These are phyloP conservation scores for Alternaria sp. DNA, from an alignment of 2,329 filamentous ascomycete genomes.

Conservation along the genomic window DNA sequence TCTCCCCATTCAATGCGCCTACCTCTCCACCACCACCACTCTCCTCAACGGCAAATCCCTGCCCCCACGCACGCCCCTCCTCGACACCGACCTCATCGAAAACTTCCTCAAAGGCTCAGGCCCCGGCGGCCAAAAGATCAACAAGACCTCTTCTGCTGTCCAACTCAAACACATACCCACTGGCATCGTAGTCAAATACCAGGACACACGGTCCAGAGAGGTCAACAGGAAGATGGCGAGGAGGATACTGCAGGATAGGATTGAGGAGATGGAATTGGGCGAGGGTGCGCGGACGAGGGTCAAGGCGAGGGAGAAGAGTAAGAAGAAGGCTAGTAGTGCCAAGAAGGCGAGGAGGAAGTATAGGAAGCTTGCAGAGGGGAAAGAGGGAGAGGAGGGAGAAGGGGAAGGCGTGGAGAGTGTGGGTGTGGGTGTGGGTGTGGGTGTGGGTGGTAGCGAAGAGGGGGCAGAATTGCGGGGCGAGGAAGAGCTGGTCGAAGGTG, in stretches of 20 bases:
- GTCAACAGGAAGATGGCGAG: conserved; percentile 90
- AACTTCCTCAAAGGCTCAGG: conserved; percentile 89
- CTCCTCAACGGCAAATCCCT: conserved; percentile 32
- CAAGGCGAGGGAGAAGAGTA: conserved; percentile 69
- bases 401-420: conserved; percentile 49
- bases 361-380: conserved; percentile 55
- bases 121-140: conserved; percentile 96
- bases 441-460: conserved; percentile 18
- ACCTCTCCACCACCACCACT: conserved; percentile 24
- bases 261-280: conserved; percentile 80
- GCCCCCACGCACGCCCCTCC: conserved; percentile 77
- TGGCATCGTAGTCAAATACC: conserved; percentile 91
- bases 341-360: conserved; percentile 90
- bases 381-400: conserved; percentile 49
- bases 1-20: conserved; percentile 21
- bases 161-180: conserved; percentile 91
- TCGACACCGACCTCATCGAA: conserved; percentile 82
- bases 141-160: conserved; percentile 96
- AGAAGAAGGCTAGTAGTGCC: conserved; percentile 73
- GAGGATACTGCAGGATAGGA: conserved; percentile 74
- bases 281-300: conserved; percentile 71
- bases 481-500: not conserved
- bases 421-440: conserved; percentile 25
- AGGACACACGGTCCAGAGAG: conserved; percentile 84
- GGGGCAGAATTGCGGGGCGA: conserved; percentile 15